Base-by-base conservation (phyloP, 1,284 basidiomycete species). In the Ceratobasidium sp. region DNA sequence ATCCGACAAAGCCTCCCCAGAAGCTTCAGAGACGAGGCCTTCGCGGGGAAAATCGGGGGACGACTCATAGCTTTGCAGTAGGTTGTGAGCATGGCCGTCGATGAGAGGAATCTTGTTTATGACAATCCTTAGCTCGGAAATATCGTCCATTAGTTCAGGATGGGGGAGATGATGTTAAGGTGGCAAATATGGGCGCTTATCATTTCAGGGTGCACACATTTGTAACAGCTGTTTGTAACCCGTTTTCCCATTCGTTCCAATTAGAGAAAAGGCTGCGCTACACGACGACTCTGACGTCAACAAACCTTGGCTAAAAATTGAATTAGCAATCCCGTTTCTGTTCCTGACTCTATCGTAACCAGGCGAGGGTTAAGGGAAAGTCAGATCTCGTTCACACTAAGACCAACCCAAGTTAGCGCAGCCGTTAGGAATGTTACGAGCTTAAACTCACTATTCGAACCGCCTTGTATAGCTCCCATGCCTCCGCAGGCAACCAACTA, bases 31-130 rank as follows among this genome's bases (percentile, higher is more conserved):
- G 56, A 91, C 82, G 57, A 91, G 79, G 0, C 87, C 88, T 75
- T 93, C 89, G 75, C 92, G 87, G 0, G 88, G 85, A 11, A 90
- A 79, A 1, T 45, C 36, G 0, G 80, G 79, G 57, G 86, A 78
- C 33, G 88, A 86, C 66, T 87, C 79, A 27, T 83, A 81, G 14
- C 82, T 83, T 31, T 84, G 82, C 45, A 93, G 84, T 33, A 93
- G 83, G 1, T 91, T 90, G 79, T 93, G 92, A 0, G 91, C 89
- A 79, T 93, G 92, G 79, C 93, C 92, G 82, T 93, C 92, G 79
- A 92, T 91, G 0, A 84, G 84, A 11, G 87, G 88, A 41, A 67
- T 67, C 29, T 22, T 29, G 31, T 17, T 3, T 33, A 67, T 67
- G 27, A 9, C 51, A 9, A 36, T 54, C 24, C n/a, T 29, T 56